Evolutionary conservation across 2,329 filamentous ascomycete species (phyloP).

Genomic region (Fusarium tuaranense): DNA sequence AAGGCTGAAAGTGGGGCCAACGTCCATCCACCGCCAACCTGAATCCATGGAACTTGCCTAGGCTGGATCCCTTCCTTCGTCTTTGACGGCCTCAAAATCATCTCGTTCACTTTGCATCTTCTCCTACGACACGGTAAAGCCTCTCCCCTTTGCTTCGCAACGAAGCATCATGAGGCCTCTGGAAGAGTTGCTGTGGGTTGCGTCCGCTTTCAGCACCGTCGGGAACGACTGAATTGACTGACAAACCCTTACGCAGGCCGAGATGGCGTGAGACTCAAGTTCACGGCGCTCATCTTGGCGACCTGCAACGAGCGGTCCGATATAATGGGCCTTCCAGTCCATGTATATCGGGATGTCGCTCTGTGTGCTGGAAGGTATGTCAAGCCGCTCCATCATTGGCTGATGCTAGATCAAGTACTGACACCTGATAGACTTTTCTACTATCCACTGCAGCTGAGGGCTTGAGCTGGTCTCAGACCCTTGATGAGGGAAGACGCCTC

Average conservation of each 20-base stretch:
- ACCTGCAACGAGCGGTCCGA: conserved; percentile 74
- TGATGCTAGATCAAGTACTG: conserved; percentile 6
- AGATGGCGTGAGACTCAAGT: conserved; percentile 76
- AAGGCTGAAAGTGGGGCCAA: conserved; percentile 32
- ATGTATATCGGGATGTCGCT: conserved; percentile 80
- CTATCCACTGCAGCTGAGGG: conserved; percentile 77
- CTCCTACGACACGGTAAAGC: background rate
- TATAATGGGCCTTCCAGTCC: conserved; percentile 69
- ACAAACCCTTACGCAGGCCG: conserved; percentile 59
- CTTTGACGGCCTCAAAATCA: conserved; percentile 25
- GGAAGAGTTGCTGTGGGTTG: conserved; percentile 53
- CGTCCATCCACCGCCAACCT: conserved; percentile 10
- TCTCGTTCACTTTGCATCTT: conserved; percentile 5
- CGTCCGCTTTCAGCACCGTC: conserved; percentile 7
- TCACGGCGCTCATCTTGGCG: conserved; percentile 67
- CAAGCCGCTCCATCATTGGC: background rate
- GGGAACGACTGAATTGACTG: conserved; percentile 27
- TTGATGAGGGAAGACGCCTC: conserved; percentile 77
- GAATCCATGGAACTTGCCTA: background rate
- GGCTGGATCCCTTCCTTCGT: conserved; percentile 15
- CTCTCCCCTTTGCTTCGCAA: background rate
- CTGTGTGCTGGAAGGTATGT: conserved; percentile 89
- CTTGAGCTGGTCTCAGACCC: conserved; percentile 74
- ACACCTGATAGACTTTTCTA: conserved; percentile 74
- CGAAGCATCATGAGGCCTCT: conserved; percentile 51